phyloP scores from a whole-genome alignment of 257 asterid genomes.

The Apocynum venetum region DNA sequence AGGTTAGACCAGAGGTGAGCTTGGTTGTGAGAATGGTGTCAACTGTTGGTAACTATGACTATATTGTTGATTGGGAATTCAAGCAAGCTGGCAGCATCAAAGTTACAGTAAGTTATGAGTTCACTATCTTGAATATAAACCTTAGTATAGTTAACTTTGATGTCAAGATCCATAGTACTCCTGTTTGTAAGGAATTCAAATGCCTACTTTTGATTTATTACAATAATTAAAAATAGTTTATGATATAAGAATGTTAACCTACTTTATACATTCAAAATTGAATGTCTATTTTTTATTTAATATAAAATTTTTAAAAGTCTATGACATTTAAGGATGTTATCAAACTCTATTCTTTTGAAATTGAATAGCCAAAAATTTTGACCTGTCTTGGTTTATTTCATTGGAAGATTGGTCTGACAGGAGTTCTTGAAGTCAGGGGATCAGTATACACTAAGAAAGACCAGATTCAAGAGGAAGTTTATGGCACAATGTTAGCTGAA shows the following conservation, averaged over 20 bases:
- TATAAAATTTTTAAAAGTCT: too few species aligned
- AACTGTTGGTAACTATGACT: constrained; percentile 71
- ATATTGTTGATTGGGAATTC: constrained; percentile 78
- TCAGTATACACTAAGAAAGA: constrained; percentile 36
- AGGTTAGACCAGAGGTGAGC: constrained; percentile 47
- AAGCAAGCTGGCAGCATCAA: constrained; percentile 63
- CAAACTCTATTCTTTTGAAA: too few species aligned
- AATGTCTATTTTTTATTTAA: too few species aligned
- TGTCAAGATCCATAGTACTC: too few species aligned
- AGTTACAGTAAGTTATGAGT: constrained; percentile 46
- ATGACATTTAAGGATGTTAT: too few species aligned
- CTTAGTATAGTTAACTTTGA: too few species aligned
- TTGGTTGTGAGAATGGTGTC: constrained; percentile 73
- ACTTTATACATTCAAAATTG: too few species aligned
- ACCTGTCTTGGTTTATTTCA: neutral
- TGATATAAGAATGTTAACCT: too few species aligned
- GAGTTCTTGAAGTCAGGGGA: constrained; percentile 57
- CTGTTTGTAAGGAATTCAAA: too few species aligned
- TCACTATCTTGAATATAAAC: neutral
- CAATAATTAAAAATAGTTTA: too few species aligned
- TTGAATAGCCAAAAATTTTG: neutral
- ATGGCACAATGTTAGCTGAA: constrained; percentile 56
- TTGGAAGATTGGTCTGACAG: constrained; percentile 47
- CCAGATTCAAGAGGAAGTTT: constrained; percentile 25
- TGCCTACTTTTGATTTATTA: too few species aligned